Conservation (phyloP, 2,329 filamentous ascomycete species). For the Ceratocystis alfenasii region DNA sequence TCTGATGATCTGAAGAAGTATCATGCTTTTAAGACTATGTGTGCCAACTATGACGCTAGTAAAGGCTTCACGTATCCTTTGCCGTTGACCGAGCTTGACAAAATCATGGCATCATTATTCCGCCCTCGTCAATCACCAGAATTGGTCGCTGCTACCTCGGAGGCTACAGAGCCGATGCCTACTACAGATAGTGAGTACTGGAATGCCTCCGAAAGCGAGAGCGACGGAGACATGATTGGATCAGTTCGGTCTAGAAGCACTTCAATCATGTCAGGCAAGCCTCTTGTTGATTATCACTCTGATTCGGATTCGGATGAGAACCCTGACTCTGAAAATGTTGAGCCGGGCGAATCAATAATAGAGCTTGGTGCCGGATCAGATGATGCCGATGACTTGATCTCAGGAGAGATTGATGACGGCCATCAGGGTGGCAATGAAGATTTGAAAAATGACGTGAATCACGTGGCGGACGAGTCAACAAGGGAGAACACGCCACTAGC, state of each 20-base stretch:
- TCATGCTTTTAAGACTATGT: slow-evolving; percentile 53
- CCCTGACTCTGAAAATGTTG: slow-evolving; percentile 44
- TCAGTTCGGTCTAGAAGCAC: slow-evolving; percentile 15
- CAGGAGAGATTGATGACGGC: not conserved
- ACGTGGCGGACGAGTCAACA: not conserved
- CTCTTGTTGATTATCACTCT: slow-evolving; percentile 82
- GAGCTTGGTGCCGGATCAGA: not conserved
- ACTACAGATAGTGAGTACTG: slow-evolving; percentile 65
- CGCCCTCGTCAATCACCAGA: slow-evolving; percentile 17
- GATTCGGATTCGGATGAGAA: slow-evolving; percentile 60
- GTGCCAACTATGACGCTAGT: slow-evolving; percentile 68
- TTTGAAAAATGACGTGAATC: not conserved
- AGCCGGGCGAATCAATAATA: not conserved
- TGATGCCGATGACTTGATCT: not conserved
- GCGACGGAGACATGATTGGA: slow-evolving; percentile 23
- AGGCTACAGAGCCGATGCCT: slow-evolving; percentile 11
- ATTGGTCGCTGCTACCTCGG: not conserved
- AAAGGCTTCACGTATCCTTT: slow-evolving; percentile 44
- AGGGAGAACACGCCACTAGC: not conserved
- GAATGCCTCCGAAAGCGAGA: slow-evolving; percentile 62
- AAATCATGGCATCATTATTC: slow-evolving; percentile 15
- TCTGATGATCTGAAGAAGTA: slow-evolving; percentile 67
- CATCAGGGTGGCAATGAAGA: not conserved
- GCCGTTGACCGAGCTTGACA: slow-evolving; percentile 16
- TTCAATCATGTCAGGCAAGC: slow-evolving; percentile 50